Base-by-base conservation (phyloP, 345 rosid genomes). In the Ceriops decandra region DNA sequence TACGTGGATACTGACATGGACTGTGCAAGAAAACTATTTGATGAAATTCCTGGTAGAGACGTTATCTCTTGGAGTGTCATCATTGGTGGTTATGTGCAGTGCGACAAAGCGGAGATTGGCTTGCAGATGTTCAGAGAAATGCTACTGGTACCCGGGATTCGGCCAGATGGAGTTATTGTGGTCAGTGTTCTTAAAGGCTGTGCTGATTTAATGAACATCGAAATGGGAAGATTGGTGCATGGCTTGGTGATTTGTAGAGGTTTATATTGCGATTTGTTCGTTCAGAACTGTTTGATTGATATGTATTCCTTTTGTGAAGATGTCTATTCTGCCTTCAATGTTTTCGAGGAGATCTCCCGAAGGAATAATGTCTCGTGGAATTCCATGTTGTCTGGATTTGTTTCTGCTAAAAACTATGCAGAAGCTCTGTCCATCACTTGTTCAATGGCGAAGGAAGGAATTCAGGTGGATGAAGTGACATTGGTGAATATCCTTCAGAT, bases 41-140 rank as follows among this genome's bases (percentile, higher is more conserved):
- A 85, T 60, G 92, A 88, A 84, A 92, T 86, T 88, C 75, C 68
- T 47, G 82, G 76, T 0, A 85, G 74, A 80, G 93, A 85, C 63
- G 87, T 86, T 56, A 81, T 86, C 61, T 85, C 90, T 6, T 87
- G 90, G 91, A 87, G 89, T 76, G 80, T 84, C 66, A 74, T 84
- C 69, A 86, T 89, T 1, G 72, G 72, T 52, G 88, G 88, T 49
- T 82, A 82, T 83, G 80, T 81, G 74, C 81, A 78, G 35, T 69
- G 61, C 15, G 73, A 70, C 22, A 85, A 83, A 53, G 77, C 86
- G 49, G 69, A 63, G 26, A 4, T 64, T 71, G 88, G 86, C 38
- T 71, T 79, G 74, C 38, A 61, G n/a, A 59, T 87, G 76, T 89
- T 91, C 57, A 67, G 6, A 33, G 62, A 82, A 74, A 91, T 91